Base-by-base conservation (phyloP, 2,329 filamentous ascomycete genomes). In the Colletotrichum sp. region DNA sequence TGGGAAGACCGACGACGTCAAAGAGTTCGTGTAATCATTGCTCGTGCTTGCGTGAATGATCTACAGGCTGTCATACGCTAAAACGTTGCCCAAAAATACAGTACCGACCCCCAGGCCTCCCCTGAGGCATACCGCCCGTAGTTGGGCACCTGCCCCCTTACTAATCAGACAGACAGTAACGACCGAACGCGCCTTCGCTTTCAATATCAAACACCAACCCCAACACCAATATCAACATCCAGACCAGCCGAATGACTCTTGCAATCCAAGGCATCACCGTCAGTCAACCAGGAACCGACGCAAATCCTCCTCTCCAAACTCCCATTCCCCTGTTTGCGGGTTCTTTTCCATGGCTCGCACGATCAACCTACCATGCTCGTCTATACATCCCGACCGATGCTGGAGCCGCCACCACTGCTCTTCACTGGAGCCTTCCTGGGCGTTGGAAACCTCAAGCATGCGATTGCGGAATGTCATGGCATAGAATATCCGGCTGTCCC, bases 401-500 rank as follows among this genome's bases (percentile, higher is more conserved):
- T 77, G 71, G 12, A 79, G 64, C 21, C 74, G 65, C 71, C 52
- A 68, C 78, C 77, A 80, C 63, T 81, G 80, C 59, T 79, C 78
- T 18, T 77, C 63, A 1, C 67, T 24, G 8, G 44, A 76, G 2
- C 80, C 80, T 64, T 80, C 79, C 10, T 36, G 62, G 30, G 75
- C 72, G 49, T 80, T 80, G 36, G 77, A 78, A 4, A 39, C 24
- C 76, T 82, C 81, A 21, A 80, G 26, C 3, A 44, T 60, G 3
- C 76, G 71, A 60, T 80, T 78, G 18, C 70, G 60, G 3, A 76
- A 66, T 32, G 59, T 78, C 57, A 81, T 62, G 2, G 79, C 78
- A 18, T 74, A 70, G 21, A 81, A 69, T 15, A 77, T 71, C 18
- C 79, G 77, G 30, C 75, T 80, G 55, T 82, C 80, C 80, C 80